Percentiles rank a stretch among this genome's conserved stretches.
Conservation (phyloP, 306 rosid genomes). For the Cucurbita maxima region DNA sequence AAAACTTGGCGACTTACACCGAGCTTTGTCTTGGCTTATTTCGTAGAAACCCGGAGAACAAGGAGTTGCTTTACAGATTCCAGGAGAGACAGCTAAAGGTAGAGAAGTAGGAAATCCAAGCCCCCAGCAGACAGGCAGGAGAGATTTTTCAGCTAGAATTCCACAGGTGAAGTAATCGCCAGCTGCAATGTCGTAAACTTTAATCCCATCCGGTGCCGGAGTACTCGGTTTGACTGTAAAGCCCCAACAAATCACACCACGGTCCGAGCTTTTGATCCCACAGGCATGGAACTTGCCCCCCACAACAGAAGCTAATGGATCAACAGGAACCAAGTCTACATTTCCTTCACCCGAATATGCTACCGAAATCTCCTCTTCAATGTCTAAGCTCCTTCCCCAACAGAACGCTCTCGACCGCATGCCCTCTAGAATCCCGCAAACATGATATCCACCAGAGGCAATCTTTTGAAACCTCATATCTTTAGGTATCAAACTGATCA, state of each 20-base stretch:
- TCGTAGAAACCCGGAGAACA: slow-evolving; percentile 68
- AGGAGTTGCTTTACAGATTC: slow-evolving; percentile 46
- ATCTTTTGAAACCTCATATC: slow-evolving; percentile 49
- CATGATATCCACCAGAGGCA: slow-evolving; percentile 78
- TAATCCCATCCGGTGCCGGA: slow-evolving; percentile 36
- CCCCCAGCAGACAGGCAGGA: slow-evolving; percentile 85
- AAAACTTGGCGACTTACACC: slow-evolving; percentile 38
- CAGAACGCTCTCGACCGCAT: slow-evolving; percentile 42
- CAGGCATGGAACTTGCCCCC: slow-evolving; percentile 95
- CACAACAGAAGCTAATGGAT: slow-evolving; percentile 56
- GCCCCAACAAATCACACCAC: slow-evolving; percentile 82
- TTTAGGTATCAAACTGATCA: slow-evolving; percentile 40
- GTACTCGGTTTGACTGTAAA: slow-evolving; percentile 49
- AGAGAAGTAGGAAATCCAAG: slow-evolving; percentile 66
- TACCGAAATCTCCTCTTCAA: slow-evolving; percentile 57
- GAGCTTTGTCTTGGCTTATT: slow-evolving; percentile 22
- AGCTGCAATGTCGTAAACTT: slow-evolving; percentile 59
- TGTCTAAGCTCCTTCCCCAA: slow-evolving; percentile 77
- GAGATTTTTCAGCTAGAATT: slow-evolving; percentile 51
- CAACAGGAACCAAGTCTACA: slow-evolving; percentile 59
- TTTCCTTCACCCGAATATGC: slow-evolving; percentile 34
- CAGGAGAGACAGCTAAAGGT: slow-evolving; percentile 63
- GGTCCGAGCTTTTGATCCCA: slow-evolving; percentile 68
- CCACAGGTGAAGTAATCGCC: slow-evolving; percentile 92
- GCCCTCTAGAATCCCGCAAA: slow-evolving; percentile 72